Evolutionary conservation across 139 green algal genomes (phyloP), one percentile per base, ranked within the genome.

Genomic region (Micromonas commoda): DNA sequence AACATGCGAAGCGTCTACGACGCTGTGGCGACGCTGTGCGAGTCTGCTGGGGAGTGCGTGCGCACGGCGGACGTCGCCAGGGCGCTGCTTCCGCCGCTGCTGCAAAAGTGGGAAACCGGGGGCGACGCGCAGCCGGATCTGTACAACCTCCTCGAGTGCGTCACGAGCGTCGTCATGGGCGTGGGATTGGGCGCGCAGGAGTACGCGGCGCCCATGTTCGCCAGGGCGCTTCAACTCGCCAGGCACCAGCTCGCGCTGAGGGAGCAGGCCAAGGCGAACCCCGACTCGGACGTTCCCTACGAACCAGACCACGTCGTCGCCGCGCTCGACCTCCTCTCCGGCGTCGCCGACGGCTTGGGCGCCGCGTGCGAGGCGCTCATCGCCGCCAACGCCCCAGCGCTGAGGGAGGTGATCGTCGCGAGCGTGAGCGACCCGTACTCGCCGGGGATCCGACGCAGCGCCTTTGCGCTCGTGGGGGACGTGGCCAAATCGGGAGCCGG

Each of bases 401-500:
- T 96, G 45, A 60, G 85, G 20, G 76, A 86, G 23, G 71, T 95
- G 9, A 72, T 96, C 0, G 54, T 92, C 63, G 72, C 85, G 34
- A 89, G 79, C 78, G 91, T 83, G 73, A 73, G 73, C 38, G 86
- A 91, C 60, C 71, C 83, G 51, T 32, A 82, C 0, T 45, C 63
- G 0, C 32, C 71, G 52, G 88, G 96, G 29, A 81, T 98, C 6
- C 82, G 91, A 60, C 94, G 98, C 79, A 92, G 86, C 67, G 89
- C 89, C 1, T 97, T 98, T 82, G 94, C 92, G 28, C 85, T 98
- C 20, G 77, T 97, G 35, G 94, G 94, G 1, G 94, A 98, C 79
- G 77, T 98, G 66, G 84, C 90, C 39, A 90, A 88, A 71, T 79
- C 78, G 2, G 90, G 84, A 73, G 73, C 79, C 3, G 19, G 34